Evolutionary conservation across 371 early-diverging fungal species (phyloP).

Genomic region (Syncephalastrum racemosum): DNA sequence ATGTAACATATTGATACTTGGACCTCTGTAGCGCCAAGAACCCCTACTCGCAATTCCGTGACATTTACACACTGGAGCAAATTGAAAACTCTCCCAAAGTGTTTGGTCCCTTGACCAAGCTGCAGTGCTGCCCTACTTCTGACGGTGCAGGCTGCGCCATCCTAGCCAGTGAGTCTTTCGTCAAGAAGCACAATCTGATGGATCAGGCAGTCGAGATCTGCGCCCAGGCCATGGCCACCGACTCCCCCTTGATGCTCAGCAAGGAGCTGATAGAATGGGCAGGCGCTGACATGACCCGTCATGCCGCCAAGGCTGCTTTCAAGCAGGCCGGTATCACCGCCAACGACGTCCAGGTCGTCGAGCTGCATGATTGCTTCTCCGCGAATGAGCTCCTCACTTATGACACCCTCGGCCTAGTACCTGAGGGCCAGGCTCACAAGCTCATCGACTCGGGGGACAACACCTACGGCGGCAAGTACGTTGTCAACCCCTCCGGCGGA

Average conservation of each 20-base stretch:
- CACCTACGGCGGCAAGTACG: constrained; percentile 57
- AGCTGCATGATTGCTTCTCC: constrained; percentile 78
- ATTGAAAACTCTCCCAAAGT: constrained; percentile 59
- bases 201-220: constrained; percentile 67
- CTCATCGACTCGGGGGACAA: constrained; percentile 52
- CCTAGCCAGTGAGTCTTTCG: constrained; percentile 69
- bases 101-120: constrained; percentile 68
- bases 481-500: constrained; percentile 76
- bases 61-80: constrained; percentile 63
- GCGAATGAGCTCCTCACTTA: constrained; percentile 77
- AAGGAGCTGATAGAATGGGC: constrained; percentile 60
- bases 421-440: constrained; percentile 60
- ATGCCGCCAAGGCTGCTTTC: constrained; percentile 57
- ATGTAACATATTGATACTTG: no score
- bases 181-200: constrained; percentile 55
- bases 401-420: constrained; percentile 69
- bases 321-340: constrained; percentile 56
- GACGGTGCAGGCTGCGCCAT: constrained; percentile 72
- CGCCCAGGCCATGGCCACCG: constrained; percentile 70
- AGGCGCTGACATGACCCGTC: constrained; percentile 69
- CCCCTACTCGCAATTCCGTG: constrained; percentile 78
- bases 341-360: constrained; percentile 66
- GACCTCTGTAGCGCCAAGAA: constrained; percentile 48
- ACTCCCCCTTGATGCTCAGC: constrained; percentile 57
- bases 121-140: constrained; percentile 78